phyloP scores from a whole-genome alignment of 2,329 filamentous ascomycete species.

The Monilinia fructigena region DNA sequence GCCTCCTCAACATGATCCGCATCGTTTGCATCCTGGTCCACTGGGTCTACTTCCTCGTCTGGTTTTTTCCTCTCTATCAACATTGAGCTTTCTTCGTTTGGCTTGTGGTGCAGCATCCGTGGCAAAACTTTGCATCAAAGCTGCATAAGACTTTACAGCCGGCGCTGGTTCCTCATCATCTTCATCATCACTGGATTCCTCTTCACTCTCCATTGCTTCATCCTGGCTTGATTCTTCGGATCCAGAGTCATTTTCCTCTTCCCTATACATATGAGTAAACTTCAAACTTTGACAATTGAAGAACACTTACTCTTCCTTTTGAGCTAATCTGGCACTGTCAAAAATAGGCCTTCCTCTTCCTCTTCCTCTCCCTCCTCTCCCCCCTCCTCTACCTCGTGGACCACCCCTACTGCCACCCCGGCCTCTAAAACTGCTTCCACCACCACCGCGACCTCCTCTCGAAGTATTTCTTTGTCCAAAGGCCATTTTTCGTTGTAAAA shows the following conservation, averaged over 20 bases:
- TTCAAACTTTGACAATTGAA: background rate
- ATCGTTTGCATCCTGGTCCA: slow-evolving; percentile 26
- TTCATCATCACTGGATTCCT: slow-evolving; percentile 48
- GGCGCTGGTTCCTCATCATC: slow-evolving; percentile 42
- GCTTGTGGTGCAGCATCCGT: slow-evolving; percentile 48
- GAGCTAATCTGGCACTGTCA: slow-evolving; percentile 48
- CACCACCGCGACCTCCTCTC: slow-evolving; percentile 30
- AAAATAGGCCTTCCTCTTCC: slow-evolving; percentile 45
- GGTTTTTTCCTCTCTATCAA: slow-evolving; percentile 27
- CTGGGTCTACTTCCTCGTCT: slow-evolving; percentile 28
- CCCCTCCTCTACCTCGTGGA: slow-evolving; percentile 30
- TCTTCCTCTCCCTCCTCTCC: slow-evolving; percentile 36
- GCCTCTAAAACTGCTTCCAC: slow-evolving; percentile 33
- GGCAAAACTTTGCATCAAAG: slow-evolving; percentile 57
- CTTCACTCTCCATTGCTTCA: slow-evolving; percentile 46
- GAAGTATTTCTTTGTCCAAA: slow-evolving; percentile 26
- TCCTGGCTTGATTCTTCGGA: slow-evolving; percentile 44
- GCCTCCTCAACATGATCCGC: slow-evolving; percentile 50
- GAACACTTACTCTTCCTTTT: slow-evolving; percentile 43
- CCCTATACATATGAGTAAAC: slow-evolving; percentile 27
- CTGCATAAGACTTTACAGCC: slow-evolving; percentile 52
- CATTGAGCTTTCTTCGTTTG: slow-evolving; percentile 58
- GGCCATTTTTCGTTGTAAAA: slow-evolving; percentile 26
- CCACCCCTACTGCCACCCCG: slow-evolving; percentile 34
- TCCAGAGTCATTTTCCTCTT: slow-evolving; percentile 36